phyloP scores from a whole-genome alignment of 495 filamentous ascomycete genomes.

The Penicillium coprophilum region DNA sequence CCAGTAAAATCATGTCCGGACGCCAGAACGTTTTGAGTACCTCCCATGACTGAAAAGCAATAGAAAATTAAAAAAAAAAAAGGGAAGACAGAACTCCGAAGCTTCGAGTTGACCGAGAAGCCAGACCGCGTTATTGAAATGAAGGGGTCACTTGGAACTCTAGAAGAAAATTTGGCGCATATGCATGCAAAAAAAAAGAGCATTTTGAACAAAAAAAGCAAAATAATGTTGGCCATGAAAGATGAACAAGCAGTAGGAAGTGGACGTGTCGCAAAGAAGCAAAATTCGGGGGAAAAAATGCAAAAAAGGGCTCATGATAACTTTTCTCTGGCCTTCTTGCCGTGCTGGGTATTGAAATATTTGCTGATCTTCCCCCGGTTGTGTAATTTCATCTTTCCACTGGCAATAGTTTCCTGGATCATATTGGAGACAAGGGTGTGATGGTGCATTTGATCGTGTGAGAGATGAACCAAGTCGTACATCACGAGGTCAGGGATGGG shows the following conservation, averaged over 20 bases:
- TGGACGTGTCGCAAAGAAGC: constrained; percentile 15
- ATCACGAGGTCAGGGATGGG: constrained; percentile 52
- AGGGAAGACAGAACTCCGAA: constrained; percentile 19
- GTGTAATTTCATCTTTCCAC: constrained; percentile 53
- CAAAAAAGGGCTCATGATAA: constrained; percentile 21
- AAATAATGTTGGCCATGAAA: constrained; percentile 26
- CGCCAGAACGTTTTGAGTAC: constrained; percentile 43
- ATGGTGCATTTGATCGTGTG: constrained; percentile 36
- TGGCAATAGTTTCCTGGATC: constrained; percentile 22
- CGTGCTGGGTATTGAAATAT: constrained; percentile 36
- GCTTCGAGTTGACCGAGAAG: constrained; percentile 18
- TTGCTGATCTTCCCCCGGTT: constrained; percentile 56
- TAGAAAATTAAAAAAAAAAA: constrained; percentile 13
- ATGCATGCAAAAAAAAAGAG: constrained; percentile 27
- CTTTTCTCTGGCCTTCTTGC: constrained; percentile 12
- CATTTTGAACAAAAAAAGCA: constrained; percentile 17
- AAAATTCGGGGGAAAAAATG: constrained; percentile 14
- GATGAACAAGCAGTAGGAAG: constrained; percentile 25
- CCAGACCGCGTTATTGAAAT: constrained; percentile 21
- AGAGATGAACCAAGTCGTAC: constrained; percentile 53
- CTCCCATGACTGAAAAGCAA: constrained; percentile 34
- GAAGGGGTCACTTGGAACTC: constrained; percentile 20
- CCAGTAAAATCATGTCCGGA: constrained; percentile 43
- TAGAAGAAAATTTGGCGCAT: constrained; percentile 15
- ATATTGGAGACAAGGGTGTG: constrained; percentile 2